phyloP scores from a whole-genome alignment of 2,329 filamentous ascomycete species.

The Cladophialophora yegresii region DNA sequence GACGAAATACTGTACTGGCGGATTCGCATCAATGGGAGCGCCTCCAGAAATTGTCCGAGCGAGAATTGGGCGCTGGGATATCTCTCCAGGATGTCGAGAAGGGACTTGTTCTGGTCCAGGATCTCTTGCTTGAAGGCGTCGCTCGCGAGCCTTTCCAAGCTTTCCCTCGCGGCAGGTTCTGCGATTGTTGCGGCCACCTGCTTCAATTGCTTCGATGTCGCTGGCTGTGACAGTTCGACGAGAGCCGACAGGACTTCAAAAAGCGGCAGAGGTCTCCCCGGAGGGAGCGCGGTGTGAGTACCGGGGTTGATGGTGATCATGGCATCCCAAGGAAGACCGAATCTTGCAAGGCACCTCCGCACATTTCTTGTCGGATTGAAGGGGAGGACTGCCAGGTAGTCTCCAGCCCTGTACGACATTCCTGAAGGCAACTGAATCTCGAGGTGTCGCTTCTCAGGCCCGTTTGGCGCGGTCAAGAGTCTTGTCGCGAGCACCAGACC shows the following conservation, averaged over 20 bases:
- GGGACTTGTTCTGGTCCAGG: conserved; percentile 18
- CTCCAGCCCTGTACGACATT: conserved; percentile 68
- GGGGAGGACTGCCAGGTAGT: conserved; percentile 73
- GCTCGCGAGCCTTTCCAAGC: conserved; percentile 3
- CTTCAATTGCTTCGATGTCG: conserved; percentile 60
- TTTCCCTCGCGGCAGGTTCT: conserved; percentile 1
- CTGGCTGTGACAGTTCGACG: conserved; percentile 71
- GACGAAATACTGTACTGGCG: conserved; percentile 78
- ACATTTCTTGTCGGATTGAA: conserved; percentile 66
- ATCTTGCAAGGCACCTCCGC: conserved; percentile 62
- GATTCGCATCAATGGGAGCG: conserved; percentile 74
- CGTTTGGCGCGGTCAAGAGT: conserved; percentile 54
- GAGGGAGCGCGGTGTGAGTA: conserved; percentile 57
- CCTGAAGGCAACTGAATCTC: conserved; percentile 67
- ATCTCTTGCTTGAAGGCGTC: conserved; percentile 6
- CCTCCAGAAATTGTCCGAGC: conserved; percentile 67
- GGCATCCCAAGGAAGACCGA: conserved; percentile 69
- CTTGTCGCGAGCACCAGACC: conserved; percentile 59
- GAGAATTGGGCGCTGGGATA: conserved; percentile 62
- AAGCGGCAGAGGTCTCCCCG: conserved; percentile 60
- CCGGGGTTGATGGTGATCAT: conserved; percentile 61
- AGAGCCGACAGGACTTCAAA: conserved; percentile 68
- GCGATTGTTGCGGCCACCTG: conserved; percentile 8
- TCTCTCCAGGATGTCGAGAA: conserved; percentile 69
- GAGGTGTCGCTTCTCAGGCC: conserved; percentile 63